These are phyloP conservation scores for Cyclostephanos tholiformis DNA, from an alignment of 108 stramenopile species.

Conservation along the genomic window DNA sequence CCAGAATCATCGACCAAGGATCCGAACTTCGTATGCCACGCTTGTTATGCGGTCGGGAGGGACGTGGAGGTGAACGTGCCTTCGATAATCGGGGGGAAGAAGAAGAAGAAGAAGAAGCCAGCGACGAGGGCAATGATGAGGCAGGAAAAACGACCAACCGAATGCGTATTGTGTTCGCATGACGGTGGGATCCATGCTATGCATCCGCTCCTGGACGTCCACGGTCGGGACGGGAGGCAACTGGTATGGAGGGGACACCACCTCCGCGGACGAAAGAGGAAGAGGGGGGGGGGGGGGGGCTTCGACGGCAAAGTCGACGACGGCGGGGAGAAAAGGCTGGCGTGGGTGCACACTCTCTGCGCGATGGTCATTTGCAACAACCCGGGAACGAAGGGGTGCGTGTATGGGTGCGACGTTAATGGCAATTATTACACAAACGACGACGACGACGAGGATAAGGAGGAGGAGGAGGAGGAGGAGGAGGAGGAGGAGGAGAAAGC, in stretches of 20 bases:
- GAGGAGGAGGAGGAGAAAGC: background rate
- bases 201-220: conserved; percentile 58
- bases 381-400: conserved; percentile 16
- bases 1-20: conserved; percentile 15
- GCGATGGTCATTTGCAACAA: conserved; percentile 37
- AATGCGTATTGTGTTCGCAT: conserved; percentile 55
- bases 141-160: conserved; percentile 50
- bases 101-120: conserved; percentile 5
- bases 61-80: conserved; percentile 45
- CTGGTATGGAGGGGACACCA: conserved; percentile 39
- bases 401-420: conserved; percentile 37
- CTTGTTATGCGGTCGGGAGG: conserved; percentile 50
- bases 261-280: conserved; percentile 31
- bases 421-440: conserved; percentile 20
- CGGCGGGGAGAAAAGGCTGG: conserved; percentile 26
- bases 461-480: background rate
- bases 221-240: conserved; percentile 50
- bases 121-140: conserved; percentile 26
- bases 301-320: conserved; percentile 8
- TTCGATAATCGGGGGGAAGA: conserved; percentile 31
- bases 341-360: conserved; percentile 65
- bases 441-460: conserved; percentile 12
- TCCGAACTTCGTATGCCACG: conserved; percentile 53
- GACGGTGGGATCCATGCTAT: conserved; percentile 57
- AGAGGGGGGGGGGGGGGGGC: conserved; percentile 25